A percentile compares a stretch with the other conserved stretches of the same genome.
phyloP scores from a whole-genome alignment of 2,329 filamentous ascomycete species.

The Monosporascus sp. region DNA sequence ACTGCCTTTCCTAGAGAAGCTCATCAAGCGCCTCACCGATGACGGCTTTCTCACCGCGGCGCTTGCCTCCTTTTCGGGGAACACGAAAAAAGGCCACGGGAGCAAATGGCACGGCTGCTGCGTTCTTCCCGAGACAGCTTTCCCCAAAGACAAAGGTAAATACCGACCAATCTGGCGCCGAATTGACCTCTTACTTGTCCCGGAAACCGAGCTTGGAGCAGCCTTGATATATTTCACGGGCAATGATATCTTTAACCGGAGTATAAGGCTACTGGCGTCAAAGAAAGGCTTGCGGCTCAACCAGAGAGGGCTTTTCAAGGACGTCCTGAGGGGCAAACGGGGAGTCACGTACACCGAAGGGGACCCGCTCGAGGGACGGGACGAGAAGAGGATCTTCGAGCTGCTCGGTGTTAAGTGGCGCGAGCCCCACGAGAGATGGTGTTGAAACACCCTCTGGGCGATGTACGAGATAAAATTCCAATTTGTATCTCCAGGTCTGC shows the following conservation, averaged over 20 bases:
- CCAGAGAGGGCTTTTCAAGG: conserved; percentile 71
- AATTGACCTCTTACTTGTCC: conserved; percentile 81
- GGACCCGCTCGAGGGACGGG: conserved; percentile 64
- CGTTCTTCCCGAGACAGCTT: conserved; percentile 49
- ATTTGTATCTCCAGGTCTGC: no score
- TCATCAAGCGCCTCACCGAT: conserved; percentile 58
- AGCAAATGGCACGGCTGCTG: conserved; percentile 90
- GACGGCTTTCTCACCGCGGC: conserved; percentile 64
- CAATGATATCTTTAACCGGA: conserved; percentile 91
- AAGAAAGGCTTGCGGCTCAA: conserved; percentile 83
- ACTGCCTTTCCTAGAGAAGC: conserved; percentile 52
- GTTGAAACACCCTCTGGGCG: conserved; percentile 37
- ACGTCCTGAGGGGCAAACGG: conserved; percentile 57
- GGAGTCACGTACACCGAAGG: conserved; percentile 62
- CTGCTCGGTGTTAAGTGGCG: conserved; percentile 80
- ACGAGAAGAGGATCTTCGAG: conserved; percentile 79
- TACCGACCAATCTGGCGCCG: conserved; percentile 62
- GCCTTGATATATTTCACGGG: conserved; percentile 94
- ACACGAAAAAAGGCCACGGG: conserved; percentile 35
- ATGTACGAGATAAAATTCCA: not conserved
- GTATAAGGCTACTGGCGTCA: conserved; percentile 71
- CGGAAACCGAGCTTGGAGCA: conserved; percentile 72
- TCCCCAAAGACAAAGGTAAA: conserved; percentile 16
- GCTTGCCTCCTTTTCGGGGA: conserved; percentile 51
- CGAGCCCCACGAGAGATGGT: conserved; percentile 70